phyloP scores from a whole-genome alignment of 1,284 basidiomycete genomes.

The Coriolopsis trogii region DNA sequence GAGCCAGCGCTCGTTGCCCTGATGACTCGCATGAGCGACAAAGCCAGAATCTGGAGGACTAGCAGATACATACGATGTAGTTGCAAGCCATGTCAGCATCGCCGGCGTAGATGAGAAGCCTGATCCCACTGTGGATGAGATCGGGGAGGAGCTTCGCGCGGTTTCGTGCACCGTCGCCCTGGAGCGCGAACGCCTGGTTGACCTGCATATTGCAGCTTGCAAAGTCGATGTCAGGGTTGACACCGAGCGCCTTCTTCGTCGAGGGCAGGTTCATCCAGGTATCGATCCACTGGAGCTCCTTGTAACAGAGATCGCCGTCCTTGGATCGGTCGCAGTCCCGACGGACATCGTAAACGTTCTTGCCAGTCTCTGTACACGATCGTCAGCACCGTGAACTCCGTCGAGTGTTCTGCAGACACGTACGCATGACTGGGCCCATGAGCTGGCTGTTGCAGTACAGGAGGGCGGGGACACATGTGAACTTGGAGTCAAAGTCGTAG shows the following conservation, averaged over 20 bases:
- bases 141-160: conserved; percentile 75
- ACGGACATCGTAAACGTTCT: conserved; percentile 88
- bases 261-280: conserved; percentile 75
- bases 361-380: conserved; percentile 57
- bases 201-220: conserved; percentile 61
- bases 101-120: conserved; percentile 85
- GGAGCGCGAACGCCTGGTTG: conserved; percentile 70
- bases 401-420: too few relatives aligned
- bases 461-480: conserved; percentile 64
- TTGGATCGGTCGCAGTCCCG: conserved; percentile 68
- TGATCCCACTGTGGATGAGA: conserved; percentile 75
- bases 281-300: conserved; percentile 81
- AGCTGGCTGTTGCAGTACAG: conserved; percentile 68
- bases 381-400: conserved; percentile 34
- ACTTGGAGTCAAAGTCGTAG: conserved; percentile 59
- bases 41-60: conserved; percentile 7
- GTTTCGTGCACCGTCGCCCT: conserved; percentile 84
- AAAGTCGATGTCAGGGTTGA: conserved; percentile 59
- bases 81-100: conserved; percentile 86
- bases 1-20: conserved; percentile 81
- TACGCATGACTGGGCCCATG: conserved; percentile 62
- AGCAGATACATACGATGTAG: conserved; percentile 54
- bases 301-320: conserved; percentile 77
- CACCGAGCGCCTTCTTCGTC: conserved; percentile 80
- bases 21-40: not conserved